Evolutionary conservation across 129 eudicot genomes (phyloP).

Genomic region (Helianthus annuus): DNA sequence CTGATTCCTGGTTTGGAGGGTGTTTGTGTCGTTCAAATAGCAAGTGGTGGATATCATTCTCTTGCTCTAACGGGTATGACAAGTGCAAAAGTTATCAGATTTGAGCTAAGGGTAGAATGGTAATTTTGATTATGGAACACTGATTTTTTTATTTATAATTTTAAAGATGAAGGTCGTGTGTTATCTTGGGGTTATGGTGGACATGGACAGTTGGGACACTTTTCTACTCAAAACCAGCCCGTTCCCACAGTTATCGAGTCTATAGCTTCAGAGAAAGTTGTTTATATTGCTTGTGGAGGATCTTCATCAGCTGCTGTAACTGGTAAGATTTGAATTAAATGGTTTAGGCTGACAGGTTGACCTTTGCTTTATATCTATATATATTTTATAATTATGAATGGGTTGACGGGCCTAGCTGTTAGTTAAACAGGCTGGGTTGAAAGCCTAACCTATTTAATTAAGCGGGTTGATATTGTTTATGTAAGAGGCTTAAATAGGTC

Average conservation of each 20-base stretch:
- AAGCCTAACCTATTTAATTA: background rate
- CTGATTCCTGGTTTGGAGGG: constrained; percentile 59
- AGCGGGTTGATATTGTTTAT: background rate
- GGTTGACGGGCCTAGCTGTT: background rate
- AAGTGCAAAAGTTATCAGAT: constrained; percentile 11
- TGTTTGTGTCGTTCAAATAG: constrained; percentile 71
- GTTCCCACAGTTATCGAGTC: constrained; percentile 64
- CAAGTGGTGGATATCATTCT: constrained; percentile 98
- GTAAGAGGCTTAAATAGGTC: too few relatives aligned
- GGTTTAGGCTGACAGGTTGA: background rate
- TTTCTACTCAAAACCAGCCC: constrained; percentile 66
- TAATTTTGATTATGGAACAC: background rate
- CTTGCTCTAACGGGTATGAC: constrained; percentile 89
- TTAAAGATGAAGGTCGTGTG: constrained; percentile 76
- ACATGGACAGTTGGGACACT: constrained; percentile 92
- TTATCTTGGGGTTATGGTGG: constrained; percentile 99
- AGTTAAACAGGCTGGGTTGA: too few relatives aligned
- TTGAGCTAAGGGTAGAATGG: background rate
- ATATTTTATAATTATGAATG: too few relatives aligned
- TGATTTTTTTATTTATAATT: constrained; percentile 13
- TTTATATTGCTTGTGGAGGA: constrained; percentile 92
- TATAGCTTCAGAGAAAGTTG: constrained; percentile 64
- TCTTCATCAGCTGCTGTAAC: constrained; percentile 96
- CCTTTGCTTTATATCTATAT: too few relatives aligned
- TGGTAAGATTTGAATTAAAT: constrained; percentile 43